These are phyloP conservation scores for Trichoderma sp. DNA, from an alignment of 2,329 filamentous ascomycete species.

Conservation along the genomic window DNA sequence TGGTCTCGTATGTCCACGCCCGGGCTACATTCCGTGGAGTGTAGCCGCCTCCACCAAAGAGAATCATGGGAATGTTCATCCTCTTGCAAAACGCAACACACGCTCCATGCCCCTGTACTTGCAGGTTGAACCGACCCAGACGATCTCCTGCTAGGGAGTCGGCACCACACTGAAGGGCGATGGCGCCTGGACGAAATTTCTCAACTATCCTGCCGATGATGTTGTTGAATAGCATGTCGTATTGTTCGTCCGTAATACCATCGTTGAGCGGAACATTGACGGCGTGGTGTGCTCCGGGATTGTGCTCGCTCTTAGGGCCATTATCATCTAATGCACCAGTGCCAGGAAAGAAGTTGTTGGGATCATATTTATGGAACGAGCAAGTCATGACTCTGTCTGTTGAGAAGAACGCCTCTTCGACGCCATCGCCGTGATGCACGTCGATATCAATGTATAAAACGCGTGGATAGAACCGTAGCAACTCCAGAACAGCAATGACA, in stretches of 20 bases:
- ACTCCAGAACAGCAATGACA: conserved; percentile 86
- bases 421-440: conserved; percentile 87
- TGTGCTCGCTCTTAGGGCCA: conserved; percentile 78
- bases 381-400: conserved; percentile 89
- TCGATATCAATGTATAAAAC: conserved; percentile 96
- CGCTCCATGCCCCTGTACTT: conserved; percentile 89
- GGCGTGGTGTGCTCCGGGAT: conserved; percentile 84
- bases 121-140: conserved; percentile 93
- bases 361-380: conserved; percentile 96
- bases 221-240: conserved; percentile 78
- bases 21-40: conserved; percentile 95
- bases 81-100: conserved; percentile 89
- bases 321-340: conserved; percentile 87
- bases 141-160: conserved; percentile 93
- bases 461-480: conserved; percentile 77
- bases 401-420: conserved; percentile 88
- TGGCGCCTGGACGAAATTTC: conserved; percentile 83
- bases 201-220: conserved; percentile 78
- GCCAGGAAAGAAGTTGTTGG: conserved; percentile 79
- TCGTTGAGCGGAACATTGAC: conserved; percentile 90
- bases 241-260: conserved; percentile 88
- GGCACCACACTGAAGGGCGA: conserved; percentile 93
- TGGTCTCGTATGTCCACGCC: conserved; percentile 95
- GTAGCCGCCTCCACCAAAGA: conserved; percentile 94
- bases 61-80: conserved; percentile 76